A percentile compares a stretch with the other conserved stretches of the same genome.
phyloP scores from a whole-genome alignment of 768 basidiomycete genomes.

The Rhodocollybia butyracea region DNA sequence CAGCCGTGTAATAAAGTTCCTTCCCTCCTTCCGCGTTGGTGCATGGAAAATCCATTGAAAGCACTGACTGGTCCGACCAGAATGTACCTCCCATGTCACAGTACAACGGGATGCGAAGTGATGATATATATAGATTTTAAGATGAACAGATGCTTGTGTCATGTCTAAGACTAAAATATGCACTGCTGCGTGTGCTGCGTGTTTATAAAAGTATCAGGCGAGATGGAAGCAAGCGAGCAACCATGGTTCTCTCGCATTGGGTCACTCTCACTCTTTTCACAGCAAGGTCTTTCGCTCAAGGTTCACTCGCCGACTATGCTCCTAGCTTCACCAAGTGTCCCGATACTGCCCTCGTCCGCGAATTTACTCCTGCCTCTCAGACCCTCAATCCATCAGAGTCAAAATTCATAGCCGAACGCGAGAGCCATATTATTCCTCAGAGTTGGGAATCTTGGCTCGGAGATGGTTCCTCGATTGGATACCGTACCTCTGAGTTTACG shows the following conservation, averaged over 20 bases:
- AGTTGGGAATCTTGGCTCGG: slow-evolving; percentile 62
- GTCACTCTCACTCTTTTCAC: background rate
- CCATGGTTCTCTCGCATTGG: background rate
- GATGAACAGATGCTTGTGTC: too few species aligned
- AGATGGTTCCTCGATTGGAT: slow-evolving; percentile 49
- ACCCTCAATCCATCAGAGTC: slow-evolving; percentile 46
- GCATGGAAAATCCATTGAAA: too few species aligned
- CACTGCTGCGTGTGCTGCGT: too few species aligned
- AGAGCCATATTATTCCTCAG: slow-evolving; percentile 33
- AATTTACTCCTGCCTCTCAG: slow-evolving; percentile 48
- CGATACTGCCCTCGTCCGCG: slow-evolving; percentile 47
- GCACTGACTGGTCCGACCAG: too few species aligned
- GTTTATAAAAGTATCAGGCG: background rate
- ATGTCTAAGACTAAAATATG: background rate
- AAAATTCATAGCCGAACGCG: slow-evolving; percentile 42
- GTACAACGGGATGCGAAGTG: too few species aligned
- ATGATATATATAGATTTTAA: too few species aligned
- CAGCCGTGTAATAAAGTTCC: too few species aligned
- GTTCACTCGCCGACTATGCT: slow-evolving; percentile 45
- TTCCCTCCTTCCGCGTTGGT: too few species aligned
- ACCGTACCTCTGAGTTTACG: slow-evolving; percentile 40
- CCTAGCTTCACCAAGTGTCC: slow-evolving; percentile 50
- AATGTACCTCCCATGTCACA: too few species aligned
- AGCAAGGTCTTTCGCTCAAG: background rate
- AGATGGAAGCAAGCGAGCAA: too few species aligned